A percentile compares a stretch with the other conserved stretches of the same genome.
Conservation (phyloP, 345 rosid species). For the Eucalyptus cloeziana region DNA sequence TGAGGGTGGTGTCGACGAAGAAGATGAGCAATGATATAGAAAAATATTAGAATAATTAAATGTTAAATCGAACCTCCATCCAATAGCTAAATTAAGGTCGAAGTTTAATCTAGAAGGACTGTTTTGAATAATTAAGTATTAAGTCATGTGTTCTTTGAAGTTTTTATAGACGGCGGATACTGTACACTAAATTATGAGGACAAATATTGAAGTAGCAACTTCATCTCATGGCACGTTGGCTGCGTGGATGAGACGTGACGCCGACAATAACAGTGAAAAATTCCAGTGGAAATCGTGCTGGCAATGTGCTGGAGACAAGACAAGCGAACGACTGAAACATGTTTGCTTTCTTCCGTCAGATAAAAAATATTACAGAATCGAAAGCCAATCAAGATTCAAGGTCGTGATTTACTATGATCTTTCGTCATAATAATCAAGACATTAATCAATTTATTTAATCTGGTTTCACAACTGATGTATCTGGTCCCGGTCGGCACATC, state of each 20-base stretch:
- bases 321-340: background rate
- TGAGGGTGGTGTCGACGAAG: background rate
- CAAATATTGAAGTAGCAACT: background rate
- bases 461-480: background rate
- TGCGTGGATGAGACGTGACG: background rate
- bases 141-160: too few relatives aligned
- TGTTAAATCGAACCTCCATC: too few relatives aligned
- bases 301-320: background rate
- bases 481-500: background rate
- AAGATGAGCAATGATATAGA: background rate
- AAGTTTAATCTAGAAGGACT: too few relatives aligned
- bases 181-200: background rate
- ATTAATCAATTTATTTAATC: background rate
- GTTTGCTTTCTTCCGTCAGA: background rate
- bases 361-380: background rate
- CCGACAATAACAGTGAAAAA: background rate
- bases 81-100: background rate
- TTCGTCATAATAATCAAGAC: background rate
- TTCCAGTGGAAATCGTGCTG: background rate
- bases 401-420: background rate
- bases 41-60: too few relatives aligned
- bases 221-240: background rate
- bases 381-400: background rate
- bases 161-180: background rate
- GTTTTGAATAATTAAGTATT: too few relatives aligned